Percentiles rank a stretch among this genome's conserved stretches.
Conservation (phyloP, 2,329 filamentous ascomycete species). For the Macrophomina phaseolina region DNA sequence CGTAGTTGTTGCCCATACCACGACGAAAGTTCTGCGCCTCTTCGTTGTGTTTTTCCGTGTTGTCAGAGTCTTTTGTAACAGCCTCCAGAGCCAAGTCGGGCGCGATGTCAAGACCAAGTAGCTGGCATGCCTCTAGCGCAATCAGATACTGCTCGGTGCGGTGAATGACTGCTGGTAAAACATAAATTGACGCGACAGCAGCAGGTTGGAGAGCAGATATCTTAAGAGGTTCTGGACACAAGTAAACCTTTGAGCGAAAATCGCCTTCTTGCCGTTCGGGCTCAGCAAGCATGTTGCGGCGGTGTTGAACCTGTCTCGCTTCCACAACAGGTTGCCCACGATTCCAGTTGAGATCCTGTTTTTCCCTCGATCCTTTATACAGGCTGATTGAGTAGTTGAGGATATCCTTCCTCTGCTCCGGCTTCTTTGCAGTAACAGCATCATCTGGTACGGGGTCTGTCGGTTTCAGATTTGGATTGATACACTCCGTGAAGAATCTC, state of each 20-base stretch:
- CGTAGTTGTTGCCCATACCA: conserved; percentile 94
- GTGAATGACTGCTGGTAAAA: conserved; percentile 83
- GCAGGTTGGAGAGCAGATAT: conserved; percentile 76
- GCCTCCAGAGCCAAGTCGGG: conserved; percentile 81
- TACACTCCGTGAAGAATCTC: conserved; percentile 59
- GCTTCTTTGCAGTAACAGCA: conserved; percentile 35
- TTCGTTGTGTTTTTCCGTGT: conserved; percentile 72
- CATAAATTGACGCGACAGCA: conserved; percentile 74
- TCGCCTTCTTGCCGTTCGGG: conserved; percentile 60
- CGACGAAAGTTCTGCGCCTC: conserved; percentile 75
- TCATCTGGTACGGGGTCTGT: conserved; percentile 67
- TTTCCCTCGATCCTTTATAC: conserved; percentile 64
- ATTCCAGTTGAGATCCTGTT: conserved; percentile 54
- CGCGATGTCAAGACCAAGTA: conserved; percentile 68
- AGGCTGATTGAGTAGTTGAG: conserved; percentile 84
- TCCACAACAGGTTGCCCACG: conserved; percentile 81
- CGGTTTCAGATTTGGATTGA: conserved; percentile 62
- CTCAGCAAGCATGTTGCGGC: conserved; percentile 84
- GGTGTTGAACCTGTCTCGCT: conserved; percentile 73
- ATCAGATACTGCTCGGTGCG: conserved; percentile 83
- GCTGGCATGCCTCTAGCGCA: conserved; percentile 72
- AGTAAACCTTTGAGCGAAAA: conserved; percentile 61
- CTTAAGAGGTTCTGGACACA: conserved; percentile 77
- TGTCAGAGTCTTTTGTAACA: conserved; percentile 90
- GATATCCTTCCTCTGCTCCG: conserved; percentile 66